Conservation (phyloP, 148 eudicot genomes). For the Polygonum aviculare region DNA sequence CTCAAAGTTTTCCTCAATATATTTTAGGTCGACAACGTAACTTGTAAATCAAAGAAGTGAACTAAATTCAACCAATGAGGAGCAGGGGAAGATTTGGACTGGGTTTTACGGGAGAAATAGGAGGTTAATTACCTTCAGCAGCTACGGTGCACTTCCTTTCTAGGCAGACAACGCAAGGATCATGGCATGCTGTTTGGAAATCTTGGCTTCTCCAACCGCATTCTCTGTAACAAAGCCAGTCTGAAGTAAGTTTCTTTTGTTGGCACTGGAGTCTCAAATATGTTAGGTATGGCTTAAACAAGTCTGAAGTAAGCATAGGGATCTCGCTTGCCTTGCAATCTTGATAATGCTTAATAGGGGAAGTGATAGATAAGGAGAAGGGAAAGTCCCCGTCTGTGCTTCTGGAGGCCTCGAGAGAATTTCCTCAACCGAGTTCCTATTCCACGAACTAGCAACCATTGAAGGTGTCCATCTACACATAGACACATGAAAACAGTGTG, state of each 20-base stretch:
- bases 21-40: too few species aligned
- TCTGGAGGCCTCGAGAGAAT: constrained; percentile 22
- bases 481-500: background rate
- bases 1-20: too few species aligned
- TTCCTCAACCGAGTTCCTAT: constrained; percentile 26
- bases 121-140: constrained; percentile 49
- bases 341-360: constrained; percentile 36
- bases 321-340: constrained; percentile 30
- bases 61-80: too few species aligned
- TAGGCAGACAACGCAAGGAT: constrained; percentile 91
- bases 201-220: constrained; percentile 67
- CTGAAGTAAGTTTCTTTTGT: background rate
- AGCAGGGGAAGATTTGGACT: too few species aligned
- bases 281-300: background rate
- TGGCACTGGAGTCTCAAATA: background rate
- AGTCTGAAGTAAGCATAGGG: background rate
- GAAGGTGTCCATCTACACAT: constrained; percentile 27
- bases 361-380: constrained; percentile 31
- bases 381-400: constrained; percentile 7
- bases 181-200: constrained; percentile 35
- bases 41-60: too few species aligned
- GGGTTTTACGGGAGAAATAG: background rate
- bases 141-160: constrained; percentile 93
- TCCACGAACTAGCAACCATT: constrained; percentile 41
- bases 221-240: constrained; percentile 38